Conservation (phyloP, 352 stramenopile genomes). For the Phytopythium montanum region DNA sequence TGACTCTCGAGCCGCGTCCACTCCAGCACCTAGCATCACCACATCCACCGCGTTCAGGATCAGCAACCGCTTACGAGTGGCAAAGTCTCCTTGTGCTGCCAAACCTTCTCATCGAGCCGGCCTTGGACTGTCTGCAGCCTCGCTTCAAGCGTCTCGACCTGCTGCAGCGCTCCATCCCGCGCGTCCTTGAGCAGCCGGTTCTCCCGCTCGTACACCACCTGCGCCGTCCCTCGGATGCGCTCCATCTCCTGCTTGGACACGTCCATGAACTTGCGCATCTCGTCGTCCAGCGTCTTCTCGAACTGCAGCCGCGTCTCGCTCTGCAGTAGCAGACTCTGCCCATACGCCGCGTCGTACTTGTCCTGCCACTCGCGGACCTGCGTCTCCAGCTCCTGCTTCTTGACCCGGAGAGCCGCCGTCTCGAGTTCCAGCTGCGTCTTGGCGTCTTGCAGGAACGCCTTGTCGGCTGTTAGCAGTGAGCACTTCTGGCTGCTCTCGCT, state of each 20-base stretch:
- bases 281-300: conserved; percentile 60
- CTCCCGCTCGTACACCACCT: conserved; percentile 69
- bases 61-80: neutral
- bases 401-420: conserved; percentile 26
- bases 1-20: conserved; percentile 45
- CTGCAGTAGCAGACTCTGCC: conserved; percentile 36
- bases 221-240: conserved; percentile 52
- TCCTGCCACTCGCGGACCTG: conserved; percentile 36
- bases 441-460: conserved; percentile 50
- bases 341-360: conserved; percentile 33
- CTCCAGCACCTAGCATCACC: conserved; percentile 37
- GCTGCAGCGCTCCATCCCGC: conserved; percentile 55
- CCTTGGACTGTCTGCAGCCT: conserved; percentile 43
- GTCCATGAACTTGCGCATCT: conserved; percentile 69
- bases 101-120: conserved; percentile 50
- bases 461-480: conserved; percentile 48
- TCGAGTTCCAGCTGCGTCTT: conserved; percentile 59
- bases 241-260: conserved; percentile 68
- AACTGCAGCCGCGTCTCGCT: conserved; percentile 61
- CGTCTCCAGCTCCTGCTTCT: conserved; percentile 33
- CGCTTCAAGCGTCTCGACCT: conserved; percentile 49
- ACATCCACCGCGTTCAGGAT: neutral
- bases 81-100: neutral
- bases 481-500: conserved; percentile 39
- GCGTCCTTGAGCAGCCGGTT: conserved; percentile 67